phyloP scores from a whole-genome alignment of 2,329 filamentous ascomycete genomes.

The Sarocladiaceae sp. region DNA sequence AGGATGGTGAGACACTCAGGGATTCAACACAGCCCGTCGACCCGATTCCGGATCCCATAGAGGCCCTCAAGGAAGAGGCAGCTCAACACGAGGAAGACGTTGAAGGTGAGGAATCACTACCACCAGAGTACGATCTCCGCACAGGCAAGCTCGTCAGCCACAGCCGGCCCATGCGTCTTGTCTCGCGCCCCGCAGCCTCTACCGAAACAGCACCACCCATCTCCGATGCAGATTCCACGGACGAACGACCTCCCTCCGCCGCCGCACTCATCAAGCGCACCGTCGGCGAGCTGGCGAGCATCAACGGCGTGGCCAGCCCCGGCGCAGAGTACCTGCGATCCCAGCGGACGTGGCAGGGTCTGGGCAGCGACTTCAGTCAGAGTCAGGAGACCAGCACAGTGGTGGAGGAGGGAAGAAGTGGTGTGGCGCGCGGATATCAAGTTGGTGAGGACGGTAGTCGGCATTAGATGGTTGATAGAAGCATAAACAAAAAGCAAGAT shows the following conservation, averaged over 20 bases:
- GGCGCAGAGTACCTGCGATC: constrained; percentile 81
- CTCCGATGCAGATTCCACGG: constrained; percentile 14
- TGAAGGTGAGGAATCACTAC: constrained; percentile 64
- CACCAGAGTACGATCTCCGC: constrained; percentile 86
- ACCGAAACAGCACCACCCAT: constrained; percentile 16
- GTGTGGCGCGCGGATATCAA: constrained; percentile 82
- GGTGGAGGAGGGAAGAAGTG: constrained; percentile 80
- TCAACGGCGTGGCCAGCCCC: constrained; percentile 84
- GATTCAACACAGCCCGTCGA: too few relatives aligned
- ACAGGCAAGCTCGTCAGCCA: constrained; percentile 78
- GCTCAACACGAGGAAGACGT: constrained; percentile 26
- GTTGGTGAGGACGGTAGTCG: constrained; percentile 53
- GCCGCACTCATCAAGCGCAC: constrained; percentile 51
- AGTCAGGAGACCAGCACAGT: constrained; percentile 52
- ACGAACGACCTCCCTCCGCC: constrained; percentile 14
- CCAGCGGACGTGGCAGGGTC: constrained; percentile 81
- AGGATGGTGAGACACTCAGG: constrained; percentile 16
- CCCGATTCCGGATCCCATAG: not conserved
- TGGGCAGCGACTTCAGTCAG: constrained; percentile 71
- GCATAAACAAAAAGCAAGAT: not conserved
- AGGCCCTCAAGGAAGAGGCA: constrained; percentile 11
- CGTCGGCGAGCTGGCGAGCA: constrained; percentile 63
- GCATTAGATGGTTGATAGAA: constrained; percentile 16
- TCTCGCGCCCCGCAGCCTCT: constrained; percentile 21
- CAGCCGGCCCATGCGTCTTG: constrained; percentile 64